These are phyloP conservation scores for Pichia sp. DNA, from an alignment of 1,139 yeast genomes.

Conservation along the genomic window DNA sequence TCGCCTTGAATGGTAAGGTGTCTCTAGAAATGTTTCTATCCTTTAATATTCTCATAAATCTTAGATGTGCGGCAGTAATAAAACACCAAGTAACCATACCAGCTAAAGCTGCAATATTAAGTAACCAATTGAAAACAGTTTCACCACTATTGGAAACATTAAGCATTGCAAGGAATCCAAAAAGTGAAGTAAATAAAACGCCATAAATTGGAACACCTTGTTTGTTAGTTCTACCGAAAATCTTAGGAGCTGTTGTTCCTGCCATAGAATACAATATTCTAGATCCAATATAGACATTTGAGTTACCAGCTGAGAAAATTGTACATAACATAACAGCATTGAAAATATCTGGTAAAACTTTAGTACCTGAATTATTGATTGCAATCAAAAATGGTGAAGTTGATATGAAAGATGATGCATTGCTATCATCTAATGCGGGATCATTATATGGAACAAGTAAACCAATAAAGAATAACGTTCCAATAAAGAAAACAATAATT, in stretches of 20 bases:
- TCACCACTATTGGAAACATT: constrained; percentile 54
- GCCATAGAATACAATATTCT: constrained; percentile 65
- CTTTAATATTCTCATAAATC: constrained; percentile 58
- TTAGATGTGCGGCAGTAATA: constrained; percentile 56
- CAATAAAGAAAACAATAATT: constrained; percentile 72
- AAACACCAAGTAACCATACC: constrained; percentile 72
- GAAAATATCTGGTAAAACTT: constrained; percentile 60
- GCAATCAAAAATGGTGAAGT: constrained; percentile 51
- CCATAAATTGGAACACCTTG: constrained; percentile 63
- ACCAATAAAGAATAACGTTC: constrained; percentile 76
- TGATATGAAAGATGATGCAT: constrained; percentile 29
- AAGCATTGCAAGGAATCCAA: constrained; percentile 65
- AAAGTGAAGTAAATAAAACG: constrained; percentile 49
- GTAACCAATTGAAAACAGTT: constrained; percentile 74
- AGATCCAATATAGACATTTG: constrained; percentile 72
- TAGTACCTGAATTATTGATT: constrained; percentile 63
- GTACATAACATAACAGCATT: constrained; percentile 68
- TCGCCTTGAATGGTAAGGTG: constrained; percentile 62
- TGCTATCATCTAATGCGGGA: constrained; percentile 27
- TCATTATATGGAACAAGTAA: constrained; percentile 75
- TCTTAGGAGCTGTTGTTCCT: constrained; percentile 53
- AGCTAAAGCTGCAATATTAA: constrained; percentile 72
- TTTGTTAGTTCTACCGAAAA: constrained; percentile 45
- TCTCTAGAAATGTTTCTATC: constrained; percentile 54
- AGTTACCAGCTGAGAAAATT: constrained; percentile 72